Percentiles rank a stretch among this genome's conserved stretches.
Conservation (phyloP, 2,329 filamentous ascomycete species). For the Lecanicillium sp. region DNA sequence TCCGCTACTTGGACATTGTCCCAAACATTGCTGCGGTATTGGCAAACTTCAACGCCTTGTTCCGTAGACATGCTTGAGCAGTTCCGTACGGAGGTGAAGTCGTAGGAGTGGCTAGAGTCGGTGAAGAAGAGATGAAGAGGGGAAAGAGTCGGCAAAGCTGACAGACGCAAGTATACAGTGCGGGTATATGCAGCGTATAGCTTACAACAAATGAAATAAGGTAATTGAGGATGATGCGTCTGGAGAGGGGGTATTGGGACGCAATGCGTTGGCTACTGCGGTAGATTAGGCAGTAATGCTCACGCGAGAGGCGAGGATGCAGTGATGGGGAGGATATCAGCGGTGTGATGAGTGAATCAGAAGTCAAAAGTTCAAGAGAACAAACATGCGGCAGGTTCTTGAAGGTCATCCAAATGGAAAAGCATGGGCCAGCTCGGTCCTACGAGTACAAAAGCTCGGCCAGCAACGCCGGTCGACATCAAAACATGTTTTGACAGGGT, state of each 20-base stretch:
- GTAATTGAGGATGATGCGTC: too few relatives aligned
- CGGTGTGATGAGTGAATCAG: constrained; percentile 6
- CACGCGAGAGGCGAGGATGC: background rate
- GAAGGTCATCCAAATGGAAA: constrained; percentile 7
- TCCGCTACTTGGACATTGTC: constrained; percentile 4
- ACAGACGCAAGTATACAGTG: background rate
- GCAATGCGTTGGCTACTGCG: too few relatives aligned
- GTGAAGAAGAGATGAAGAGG: background rate
- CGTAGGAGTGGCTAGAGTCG: background rate
- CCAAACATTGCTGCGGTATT: constrained; percentile 2
- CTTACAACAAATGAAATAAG: too few relatives aligned
- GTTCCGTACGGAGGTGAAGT: background rate
- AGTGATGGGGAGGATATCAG: constrained; percentile 6
- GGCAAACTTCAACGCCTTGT: constrained; percentile 1
- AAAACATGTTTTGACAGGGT: too few relatives aligned
- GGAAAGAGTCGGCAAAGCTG: background rate
- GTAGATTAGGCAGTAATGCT: constrained; percentile 7
- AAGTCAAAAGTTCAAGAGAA: background rate
- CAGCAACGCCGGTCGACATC: background rate
- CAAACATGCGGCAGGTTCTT: constrained; percentile 3
- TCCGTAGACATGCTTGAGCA: constrained; percentile 5
- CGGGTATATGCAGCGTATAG: too few relatives aligned
- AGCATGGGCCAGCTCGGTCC: constrained; percentile 5
- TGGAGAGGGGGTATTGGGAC: too few relatives aligned
- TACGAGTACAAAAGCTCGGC: constrained; percentile 1